Evolutionary conservation across 1,284 basidiomycete genomes (phyloP).

Genomic region (Ustilago tritici): DNA sequence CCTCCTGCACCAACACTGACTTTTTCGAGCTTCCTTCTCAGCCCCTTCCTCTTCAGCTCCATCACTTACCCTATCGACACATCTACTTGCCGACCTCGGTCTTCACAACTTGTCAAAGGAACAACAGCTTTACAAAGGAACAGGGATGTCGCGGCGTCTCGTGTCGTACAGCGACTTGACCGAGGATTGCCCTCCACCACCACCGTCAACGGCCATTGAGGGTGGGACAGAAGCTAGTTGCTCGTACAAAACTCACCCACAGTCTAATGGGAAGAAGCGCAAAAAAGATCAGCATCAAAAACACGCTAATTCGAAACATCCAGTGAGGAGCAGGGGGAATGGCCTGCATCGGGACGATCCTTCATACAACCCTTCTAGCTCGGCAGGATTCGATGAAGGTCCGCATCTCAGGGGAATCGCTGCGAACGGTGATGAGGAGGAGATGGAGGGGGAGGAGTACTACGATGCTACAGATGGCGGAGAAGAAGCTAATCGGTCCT

Average conservation of each 20-base stretch:
- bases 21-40: neutral
- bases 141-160: constrained; percentile 26
- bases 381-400: neutral
- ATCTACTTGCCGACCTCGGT: no score
- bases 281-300: neutral
- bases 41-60: neutral
- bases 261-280: neutral
- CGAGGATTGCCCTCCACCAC: constrained; percentile 1
- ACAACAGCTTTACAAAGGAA: neutral
- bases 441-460: neutral
- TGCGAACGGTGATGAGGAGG: neutral
- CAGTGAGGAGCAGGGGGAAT: neutral
- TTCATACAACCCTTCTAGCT: neutral
- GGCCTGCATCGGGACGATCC: constrained; percentile 38
- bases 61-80: neutral
- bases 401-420: neutral
- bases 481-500: neutral
- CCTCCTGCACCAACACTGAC: neutral
- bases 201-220: no score
- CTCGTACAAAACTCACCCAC: no score
- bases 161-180: constrained; percentile 34
- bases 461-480: neutral
- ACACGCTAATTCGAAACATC: neutral
- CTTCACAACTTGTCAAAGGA: neutral
- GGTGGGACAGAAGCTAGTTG: no score